Evolutionary conservation across 768 basidiomycete genomes (phyloP), one percentile per base, ranked within the genome.

Genomic region (Kwoniella dejecticola): DNA sequence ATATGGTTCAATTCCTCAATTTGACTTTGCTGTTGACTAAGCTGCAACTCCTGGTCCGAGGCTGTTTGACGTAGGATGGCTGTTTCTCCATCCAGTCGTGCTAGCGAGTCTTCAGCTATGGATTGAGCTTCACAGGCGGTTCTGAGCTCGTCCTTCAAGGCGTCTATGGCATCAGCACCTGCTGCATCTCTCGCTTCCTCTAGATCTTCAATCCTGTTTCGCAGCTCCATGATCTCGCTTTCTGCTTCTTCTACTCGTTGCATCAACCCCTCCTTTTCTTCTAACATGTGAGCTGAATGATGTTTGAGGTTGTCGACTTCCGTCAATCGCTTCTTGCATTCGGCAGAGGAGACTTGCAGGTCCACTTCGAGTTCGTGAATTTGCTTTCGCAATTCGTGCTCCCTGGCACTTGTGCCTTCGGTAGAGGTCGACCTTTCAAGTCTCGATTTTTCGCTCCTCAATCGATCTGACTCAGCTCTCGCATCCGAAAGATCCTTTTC

Each of bases 371-470:
- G 62, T 4, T 60, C 50, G 3, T 33, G 23, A 1, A 72, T 45
- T 53, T 72, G 70, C 29, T 59, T 59, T 21, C 57, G 56, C 38
- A 65, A 44, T 42, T 69, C 62, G 23, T 27, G 38, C 42, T 72
- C 72, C 53, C 53, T 57, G 5, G 24, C 66, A 19, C 31, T 57
- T 1, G 27, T 12, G 12, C 49, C 49, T 24, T 45, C 57, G 21
- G 53, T 26, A n/a, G 53, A 55, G 1, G 63, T 49, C 2, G 69
- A 19, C 5, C n/a, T 56, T 38, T 74, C 61, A 13, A 72, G 48
- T 10, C 69, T 30, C 5, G 59, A 53, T 50, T 68, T 72, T 21
- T 74, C 75, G 15, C 57, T 38, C 26, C 54, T 40, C 7, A 77
- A 26, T 56, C 65, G 57, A 24, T 65, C 68, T 7, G 47, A 48